A percentile compares a stretch with the other conserved stretches of the same genome.
These are phyloP conservation scores for Tetragonia tetragonoides DNA, from an alignment of 148 eudicot genomes.

Conservation along the genomic window DNA sequence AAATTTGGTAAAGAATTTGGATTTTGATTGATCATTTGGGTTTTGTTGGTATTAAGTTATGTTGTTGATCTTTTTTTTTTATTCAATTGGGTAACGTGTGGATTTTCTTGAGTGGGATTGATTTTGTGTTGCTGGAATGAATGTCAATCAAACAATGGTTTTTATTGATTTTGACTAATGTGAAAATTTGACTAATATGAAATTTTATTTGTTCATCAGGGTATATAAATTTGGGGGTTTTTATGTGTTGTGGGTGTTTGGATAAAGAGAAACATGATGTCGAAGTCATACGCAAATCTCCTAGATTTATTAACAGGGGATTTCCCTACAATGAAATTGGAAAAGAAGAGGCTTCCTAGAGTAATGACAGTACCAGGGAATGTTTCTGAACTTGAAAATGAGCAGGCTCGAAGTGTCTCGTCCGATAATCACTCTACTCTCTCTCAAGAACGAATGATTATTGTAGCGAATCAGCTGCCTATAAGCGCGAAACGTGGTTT, in stretches of 20 bases:
- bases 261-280: constrained; percentile 26
- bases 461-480: constrained; percentile 37
- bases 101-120: neutral
- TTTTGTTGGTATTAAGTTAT: neutral
- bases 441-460: constrained; percentile 39
- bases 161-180: constrained; percentile 16
- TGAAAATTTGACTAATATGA: neutral
- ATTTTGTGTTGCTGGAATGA: neutral
- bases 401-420: constrained; percentile 36
- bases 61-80: neutral
- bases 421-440: constrained; percentile 38
- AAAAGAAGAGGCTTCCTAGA: constrained; percentile 32
- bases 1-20: neutral
- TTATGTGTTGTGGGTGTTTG: constrained; percentile 6
- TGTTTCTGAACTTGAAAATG: constrained; percentile 35
- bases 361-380: constrained; percentile 46
- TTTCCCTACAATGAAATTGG: constrained; percentile 32
- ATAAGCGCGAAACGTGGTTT: constrained; percentile 30
- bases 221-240: constrained; percentile 2
- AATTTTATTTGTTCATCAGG: neutral
- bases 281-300: constrained; percentile 46
- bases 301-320: constrained; percentile 40
- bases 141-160: neutral
- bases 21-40: constrained; percentile 19
- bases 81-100: constrained; percentile 5